phyloP scores from a whole-genome alignment of 805 yeast genomes.

The Candida corydali region DNA sequence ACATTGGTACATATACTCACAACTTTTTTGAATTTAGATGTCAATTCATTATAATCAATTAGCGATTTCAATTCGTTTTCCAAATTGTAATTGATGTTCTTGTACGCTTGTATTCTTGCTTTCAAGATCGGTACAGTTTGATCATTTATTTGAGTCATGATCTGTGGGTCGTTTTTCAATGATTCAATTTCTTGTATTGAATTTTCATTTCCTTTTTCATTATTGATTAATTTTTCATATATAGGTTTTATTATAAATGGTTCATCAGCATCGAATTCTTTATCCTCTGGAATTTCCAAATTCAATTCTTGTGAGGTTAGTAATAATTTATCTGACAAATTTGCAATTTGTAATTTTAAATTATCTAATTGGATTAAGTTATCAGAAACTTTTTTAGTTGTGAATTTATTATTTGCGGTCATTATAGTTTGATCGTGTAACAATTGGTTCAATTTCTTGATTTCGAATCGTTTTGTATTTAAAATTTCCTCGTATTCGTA shows the following conservation, averaged over 20 bases:
- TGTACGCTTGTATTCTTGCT: slow-evolving; percentile 81
- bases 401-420: slow-evolving; percentile 39
- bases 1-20: slow-evolving; percentile 89
- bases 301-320: slow-evolving; percentile 28
- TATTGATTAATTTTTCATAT: slow-evolving; percentile 44
- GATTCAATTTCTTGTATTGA: slow-evolving; percentile 17
- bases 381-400: slow-evolving; percentile 31
- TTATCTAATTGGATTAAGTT: slow-evolving; percentile 43
- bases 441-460: slow-evolving; percentile 29
- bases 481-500: slow-evolving; percentile 35
- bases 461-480: slow-evolving; percentile 32
- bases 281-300: slow-evolving; percentile 58
- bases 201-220: slow-evolving; percentile 13
- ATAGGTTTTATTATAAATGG: slow-evolving; percentile 74
- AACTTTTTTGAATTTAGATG: slow-evolving; percentile 76
- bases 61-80: slow-evolving; percentile 49
- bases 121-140: slow-evolving; percentile 50
- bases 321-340: slow-evolving; percentile 34
- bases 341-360: slow-evolving; percentile 44
- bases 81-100: slow-evolving; percentile 59
- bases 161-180: slow-evolving; percentile 20
- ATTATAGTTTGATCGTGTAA: slow-evolving; percentile 37
- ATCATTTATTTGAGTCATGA: slow-evolving; percentile 22
- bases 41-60: slow-evolving; percentile 37
- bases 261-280: slow-evolving; percentile 78